Evolutionary conservation across 2,329 filamentous ascomycete genomes (phyloP), one percentile per base, ranked within the genome.

Genomic region (Trichothecium roseum): DNA sequence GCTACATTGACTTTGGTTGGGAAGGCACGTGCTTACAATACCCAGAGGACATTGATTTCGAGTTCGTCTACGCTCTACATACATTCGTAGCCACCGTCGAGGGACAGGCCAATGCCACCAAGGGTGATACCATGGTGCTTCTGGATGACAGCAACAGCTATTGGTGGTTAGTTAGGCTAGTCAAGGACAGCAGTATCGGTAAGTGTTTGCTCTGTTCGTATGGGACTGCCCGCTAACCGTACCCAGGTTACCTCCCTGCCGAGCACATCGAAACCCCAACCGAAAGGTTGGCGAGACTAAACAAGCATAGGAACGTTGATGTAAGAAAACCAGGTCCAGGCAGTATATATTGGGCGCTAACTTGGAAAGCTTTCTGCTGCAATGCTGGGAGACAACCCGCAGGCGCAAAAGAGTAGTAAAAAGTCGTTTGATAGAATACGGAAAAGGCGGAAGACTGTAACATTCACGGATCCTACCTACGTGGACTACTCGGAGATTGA

Each of bases 111-210:
- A 98, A 96, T 66, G 91, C 91, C 40, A 93, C 86, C 24, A 98
- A 98, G 62, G 91, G 91, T 35, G 91, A 98, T 54, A 96, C 89
- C 12, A 98, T 98, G 91, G 89, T 96, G 36, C 69, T 98, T 44
- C 74, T 98, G 16, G 91, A 98, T 53, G 91, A 98, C 52, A 96
- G 87, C 63, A 98, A 98, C 64, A 96, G 88, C 62, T 98, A 98
- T 59, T 98, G 91, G 91, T 98, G 91, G 91, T 74, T 98, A 41
- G 91, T 98, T 12, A 75, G 89, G 45, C 84, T 98, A 31, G 88
- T 96, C 36, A 96, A 96, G 59, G 91, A 98, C 60, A 93, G 84
- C 57, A 96, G 87, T 55, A 98, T 98, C 58, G 76, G 72, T 78
- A 57, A 38, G 64, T 48, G 28, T 17, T 14, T 13, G n/a, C 30